Evolutionary conservation across 306 rosid genomes (phyloP).

Genomic region (Luffa acutangula): DNA sequence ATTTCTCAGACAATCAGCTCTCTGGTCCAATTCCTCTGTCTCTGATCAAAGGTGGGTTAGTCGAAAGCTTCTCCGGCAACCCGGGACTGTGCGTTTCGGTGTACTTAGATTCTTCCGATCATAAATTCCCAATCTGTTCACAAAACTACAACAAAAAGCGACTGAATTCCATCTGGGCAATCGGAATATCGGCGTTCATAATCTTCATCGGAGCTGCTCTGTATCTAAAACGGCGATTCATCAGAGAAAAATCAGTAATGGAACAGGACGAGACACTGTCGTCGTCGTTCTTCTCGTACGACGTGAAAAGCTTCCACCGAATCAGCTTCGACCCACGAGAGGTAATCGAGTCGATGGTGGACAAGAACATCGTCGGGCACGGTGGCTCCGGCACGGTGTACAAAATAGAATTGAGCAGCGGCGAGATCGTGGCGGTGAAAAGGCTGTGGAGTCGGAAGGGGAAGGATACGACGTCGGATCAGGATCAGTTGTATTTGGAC

Average conservation of each 20-base stretch:
- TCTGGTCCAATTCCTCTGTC: conserved; percentile 79
- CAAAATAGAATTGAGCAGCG: conserved; percentile 57
- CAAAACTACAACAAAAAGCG: conserved; percentile 26
- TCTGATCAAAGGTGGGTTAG: conserved; percentile 65
- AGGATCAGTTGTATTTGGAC: conserved; percentile 38
- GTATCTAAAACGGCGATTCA: conserved; percentile 48
- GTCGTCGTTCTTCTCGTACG: conserved; percentile 53
- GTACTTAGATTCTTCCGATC: conserved; percentile 35
- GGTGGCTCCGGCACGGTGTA: conserved; percentile 96
- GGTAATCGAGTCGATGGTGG: conserved; percentile 61
- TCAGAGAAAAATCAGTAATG: conserved; percentile 32
- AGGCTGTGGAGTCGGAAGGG: conserved; percentile 43
- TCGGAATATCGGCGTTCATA: conserved; percentile 44
- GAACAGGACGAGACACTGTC: conserved; percentile 68
- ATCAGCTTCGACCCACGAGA: conserved; percentile 60
- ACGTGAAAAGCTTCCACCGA: conserved; percentile 80
- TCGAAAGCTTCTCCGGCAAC: conserved; percentile 81
- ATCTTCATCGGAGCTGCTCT: conserved; percentile 53
- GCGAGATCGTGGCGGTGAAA: conserved; percentile 80
- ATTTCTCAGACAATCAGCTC: conserved; percentile 70
- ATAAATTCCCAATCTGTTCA: conserved; percentile 46
- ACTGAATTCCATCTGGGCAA: conserved; percentile 65
- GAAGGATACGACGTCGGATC: conserved; percentile 40
- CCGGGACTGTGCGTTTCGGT: conserved; percentile 62
- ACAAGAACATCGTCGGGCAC: conserved; percentile 77